phyloP scores from a whole-genome alignment of 2,329 filamentous ascomycete genomes.

The Fusarium continuum region DNA sequence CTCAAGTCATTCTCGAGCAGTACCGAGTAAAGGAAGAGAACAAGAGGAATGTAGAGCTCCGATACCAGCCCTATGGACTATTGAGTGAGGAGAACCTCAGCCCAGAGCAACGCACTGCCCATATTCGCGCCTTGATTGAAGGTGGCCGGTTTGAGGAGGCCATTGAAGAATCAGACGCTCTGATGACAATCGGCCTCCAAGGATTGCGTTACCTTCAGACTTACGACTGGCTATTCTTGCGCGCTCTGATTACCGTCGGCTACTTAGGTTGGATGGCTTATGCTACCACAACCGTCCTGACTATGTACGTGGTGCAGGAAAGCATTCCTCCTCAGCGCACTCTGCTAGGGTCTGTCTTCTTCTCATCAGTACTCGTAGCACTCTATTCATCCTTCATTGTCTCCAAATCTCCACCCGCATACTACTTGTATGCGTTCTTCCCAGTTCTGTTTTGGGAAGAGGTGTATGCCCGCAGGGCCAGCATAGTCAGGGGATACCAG shows the following conservation, averaged over 20 bases:
- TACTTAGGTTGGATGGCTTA: slow-evolving; percentile 97
- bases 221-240: slow-evolving; percentile 96
- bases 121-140: slow-evolving; percentile 74
- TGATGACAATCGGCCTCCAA: slow-evolving; percentile 80
- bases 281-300: slow-evolving; percentile 86
- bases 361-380: slow-evolving; percentile 77
- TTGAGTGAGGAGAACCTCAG: slow-evolving; percentile 71
- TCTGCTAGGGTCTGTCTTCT: slow-evolving; percentile 67
- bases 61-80: slow-evolving; percentile 78
- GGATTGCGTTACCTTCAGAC: slow-evolving; percentile 95
- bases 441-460: slow-evolving; percentile 98
- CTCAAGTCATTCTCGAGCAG: slow-evolving; percentile 90
- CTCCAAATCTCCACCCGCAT: slow-evolving; percentile 81
- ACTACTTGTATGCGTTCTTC: slow-evolving; percentile 93
- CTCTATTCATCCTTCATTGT: slow-evolving; percentile 83
- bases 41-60: slow-evolving; percentile 79
- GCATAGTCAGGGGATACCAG: slow-evolving; percentile 71
- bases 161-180: slow-evolving; percentile 77
- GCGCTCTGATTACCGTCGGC: slow-evolving; percentile 86
- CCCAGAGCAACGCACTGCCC: slow-evolving; percentile 71
- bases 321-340: slow-evolving; percentile 71
- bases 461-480: slow-evolving; percentile 79
- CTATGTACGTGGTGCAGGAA: slow-evolving; percentile 84
- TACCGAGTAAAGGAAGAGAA: slow-evolving; percentile 91
- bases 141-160: slow-evolving; percentile 75